A percentile compares a stretch with the other conserved stretches of the same genome.
Conservation (phyloP, 495 filamentous ascomycete species). For the Letharia lupina region DNA sequence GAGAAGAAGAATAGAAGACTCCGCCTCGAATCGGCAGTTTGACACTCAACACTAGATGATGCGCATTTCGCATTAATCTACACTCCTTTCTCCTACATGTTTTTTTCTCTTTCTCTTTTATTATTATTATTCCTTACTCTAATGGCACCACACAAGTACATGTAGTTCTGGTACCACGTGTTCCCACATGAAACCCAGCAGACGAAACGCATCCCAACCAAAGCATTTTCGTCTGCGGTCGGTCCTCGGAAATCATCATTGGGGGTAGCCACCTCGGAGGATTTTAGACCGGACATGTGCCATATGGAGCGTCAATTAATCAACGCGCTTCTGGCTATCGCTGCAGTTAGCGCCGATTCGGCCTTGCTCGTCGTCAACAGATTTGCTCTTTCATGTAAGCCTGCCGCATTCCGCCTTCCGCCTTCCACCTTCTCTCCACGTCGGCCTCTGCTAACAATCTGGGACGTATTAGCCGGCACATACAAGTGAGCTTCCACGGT, state of each 20-base stretch:
- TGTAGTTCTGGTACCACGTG: too few relatives aligned
- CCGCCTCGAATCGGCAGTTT: neutral
- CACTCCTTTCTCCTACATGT: too few relatives aligned
- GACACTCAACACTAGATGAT: too few relatives aligned
- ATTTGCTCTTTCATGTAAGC: conserved; percentile 11
- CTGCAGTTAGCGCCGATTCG: conserved; percentile 7
- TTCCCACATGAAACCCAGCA: too few relatives aligned
- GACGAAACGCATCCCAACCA: too few relatives aligned
- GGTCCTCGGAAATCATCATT: neutral
- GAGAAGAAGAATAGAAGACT: neutral
- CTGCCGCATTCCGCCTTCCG: neutral
- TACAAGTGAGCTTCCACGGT: conserved; percentile 16
- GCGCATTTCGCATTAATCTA: too few relatives aligned
- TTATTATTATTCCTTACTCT: too few relatives aligned
- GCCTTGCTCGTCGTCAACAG: conserved; percentile 13
- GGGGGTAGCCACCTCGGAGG: neutral
- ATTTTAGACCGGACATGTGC: neutral
- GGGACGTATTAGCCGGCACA: conserved; percentile 1
- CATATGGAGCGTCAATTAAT: conserved; percentile 9
- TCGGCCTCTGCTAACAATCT: neutral
- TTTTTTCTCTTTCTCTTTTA: too few relatives aligned
- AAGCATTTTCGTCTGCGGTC: too few relatives aligned
- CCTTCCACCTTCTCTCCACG: too few relatives aligned
- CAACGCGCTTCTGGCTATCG: conserved; percentile 3
- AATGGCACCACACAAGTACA: too few relatives aligned